Evolutionary conservation across 805 yeast species (phyloP), one percentile per base, ranked within the genome.

Genomic region (Lipomyces sp.): DNA sequence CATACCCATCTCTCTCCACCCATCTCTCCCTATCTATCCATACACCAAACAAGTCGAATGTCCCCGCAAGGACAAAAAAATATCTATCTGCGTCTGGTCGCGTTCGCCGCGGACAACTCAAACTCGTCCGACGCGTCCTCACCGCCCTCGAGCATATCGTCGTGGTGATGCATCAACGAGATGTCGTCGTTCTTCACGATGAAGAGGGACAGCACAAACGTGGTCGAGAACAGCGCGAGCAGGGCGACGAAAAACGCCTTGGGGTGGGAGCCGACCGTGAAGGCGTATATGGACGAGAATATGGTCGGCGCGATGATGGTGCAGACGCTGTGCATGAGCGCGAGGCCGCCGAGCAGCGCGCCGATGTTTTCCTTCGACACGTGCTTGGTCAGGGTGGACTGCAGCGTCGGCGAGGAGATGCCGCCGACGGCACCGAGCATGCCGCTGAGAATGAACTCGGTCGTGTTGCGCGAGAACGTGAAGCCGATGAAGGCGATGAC

Each of bases 301-400:
- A 53, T 28, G 2, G 49, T 33, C 14, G 61, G 63, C 2, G 58
- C 53, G 22, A 59, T 24, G 18, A 59, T 50, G 31, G 37, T 29
- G 39, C 47, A 44, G 2, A 59, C 23, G n/a, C 47, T 28, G 19
- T 56, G 55, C 32, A 58, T 22, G 4, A 49, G 47, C 5, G 59
- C 36, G 7, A 56, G 28, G 11, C 57, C 63, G 16, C 62, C 63
- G 4, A 59, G 43, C 10, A 59, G 34, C 10, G 48, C 45, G 16
- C 62, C 62, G 2, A 50, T 45, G 19, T 42, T 26, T 10, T 6
- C 10, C 31, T 45, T 41, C 23, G 47, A 18, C 18, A 48, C 44
- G 26, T 49, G 50, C 29, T 50, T 56, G 10, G 58, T 49, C 18
- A 49, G 37, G n/a, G 46, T 47, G 6, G 59, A 52, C 14, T 57